A percentile compares a stretch with the other conserved stretches of the same genome.
Evolutionary conservation across 2,329 filamentous ascomycete genomes (phyloP).

Genomic region (Cladosporium sphaerospermum): DNA sequence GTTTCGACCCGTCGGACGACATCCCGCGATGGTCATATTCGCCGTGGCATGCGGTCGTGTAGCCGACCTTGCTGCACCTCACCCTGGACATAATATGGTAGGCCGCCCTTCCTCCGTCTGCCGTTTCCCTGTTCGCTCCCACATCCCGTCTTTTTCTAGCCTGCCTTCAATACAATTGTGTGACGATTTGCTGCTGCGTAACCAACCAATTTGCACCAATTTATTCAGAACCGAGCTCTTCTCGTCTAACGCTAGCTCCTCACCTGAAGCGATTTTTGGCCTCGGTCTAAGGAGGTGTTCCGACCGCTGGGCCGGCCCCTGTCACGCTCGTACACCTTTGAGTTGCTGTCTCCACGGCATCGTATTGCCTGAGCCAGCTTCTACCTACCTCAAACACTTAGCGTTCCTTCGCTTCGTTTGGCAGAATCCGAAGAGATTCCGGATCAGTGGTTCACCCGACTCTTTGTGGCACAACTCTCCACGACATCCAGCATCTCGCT

Average conservation of each 20-base stretch:
- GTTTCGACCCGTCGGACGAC: not conserved
- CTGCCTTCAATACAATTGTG: constrained; percentile 25
- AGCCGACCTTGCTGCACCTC: constrained; percentile 5
- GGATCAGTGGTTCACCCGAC: constrained; percentile 6
- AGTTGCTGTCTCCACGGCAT: not conserved
- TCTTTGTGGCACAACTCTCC: constrained; percentile 4
- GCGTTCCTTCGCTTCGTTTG: not conserved
- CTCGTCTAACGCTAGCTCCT: constrained; percentile 1
- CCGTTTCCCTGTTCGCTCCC: constrained; percentile 14
- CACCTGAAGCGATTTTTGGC: not conserved
- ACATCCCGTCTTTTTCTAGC: constrained; percentile 13
- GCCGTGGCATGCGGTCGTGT: constrained; percentile 6
- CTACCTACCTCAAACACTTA: not conserved
- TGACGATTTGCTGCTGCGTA: constrained; percentile 25
- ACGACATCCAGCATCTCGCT: not conserved
- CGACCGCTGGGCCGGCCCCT: not conserved
- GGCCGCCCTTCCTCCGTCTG: constrained; percentile 9
- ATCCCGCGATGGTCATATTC: constrained; percentile 1
- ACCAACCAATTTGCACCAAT: constrained; percentile 24
- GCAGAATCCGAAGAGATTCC: constrained; percentile 7
- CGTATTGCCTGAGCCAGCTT: not conserved
- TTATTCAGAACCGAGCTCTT: constrained; percentile 19
- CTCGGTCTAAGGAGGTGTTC: not conserved
- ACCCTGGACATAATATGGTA: constrained; percentile 10
- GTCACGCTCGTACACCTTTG: not conserved